These are phyloP conservation scores for Chaetothyriales sp. DNA, from an alignment of 2,329 filamentous ascomycete species.

Conservation along the genomic window DNA sequence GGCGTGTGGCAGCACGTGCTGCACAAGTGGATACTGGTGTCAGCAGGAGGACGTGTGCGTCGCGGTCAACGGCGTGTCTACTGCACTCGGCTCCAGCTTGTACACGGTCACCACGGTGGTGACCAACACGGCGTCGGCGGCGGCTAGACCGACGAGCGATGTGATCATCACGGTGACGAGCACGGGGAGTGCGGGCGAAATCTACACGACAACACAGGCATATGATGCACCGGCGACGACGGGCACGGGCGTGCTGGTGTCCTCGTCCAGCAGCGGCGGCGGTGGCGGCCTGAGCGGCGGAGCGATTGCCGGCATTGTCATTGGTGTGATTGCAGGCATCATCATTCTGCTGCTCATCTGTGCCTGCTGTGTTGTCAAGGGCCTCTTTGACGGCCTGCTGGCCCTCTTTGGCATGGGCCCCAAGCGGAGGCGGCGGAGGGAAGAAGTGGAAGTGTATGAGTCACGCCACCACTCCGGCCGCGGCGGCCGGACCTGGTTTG, in stretches of 20 bases:
- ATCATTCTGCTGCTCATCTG: conserved; percentile 33
- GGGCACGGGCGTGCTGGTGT: conserved; percentile 24
- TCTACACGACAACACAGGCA: conserved; percentile 28
- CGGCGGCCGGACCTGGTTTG: conserved; percentile 27
- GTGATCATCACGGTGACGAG: conserved; percentile 30
- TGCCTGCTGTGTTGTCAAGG: conserved; percentile 31
- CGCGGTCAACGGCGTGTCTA: conserved; percentile 20
- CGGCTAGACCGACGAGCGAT: conserved; percentile 32
- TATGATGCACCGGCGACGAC: conserved; percentile 35
- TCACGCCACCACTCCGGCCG: conserved; percentile 18
- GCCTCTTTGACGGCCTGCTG: conserved; percentile 27
- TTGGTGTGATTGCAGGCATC: conserved; percentile 34
- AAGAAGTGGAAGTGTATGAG: conserved; percentile 30
- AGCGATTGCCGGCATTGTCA: conserved; percentile 39
- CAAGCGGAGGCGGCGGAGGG: conserved; percentile 21
- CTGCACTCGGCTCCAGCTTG: conserved; percentile 23
- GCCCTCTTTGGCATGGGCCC: conserved; percentile 30
- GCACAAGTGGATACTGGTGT: conserved; percentile 32
- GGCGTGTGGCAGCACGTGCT: conserved; percentile 33
- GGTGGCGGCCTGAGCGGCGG: conserved; percentile 33
- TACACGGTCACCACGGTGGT: conserved; percentile 23
- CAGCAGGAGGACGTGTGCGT: conserved; percentile 24
- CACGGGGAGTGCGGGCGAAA: conserved; percentile 20
- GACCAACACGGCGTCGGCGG: conserved; percentile 24
- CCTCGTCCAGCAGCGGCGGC: conserved; percentile 21